These are phyloP conservation scores for Coemansia sp. DNA, from an alignment of 192 early-diverging fungal genomes.

Conservation along the genomic window DNA sequence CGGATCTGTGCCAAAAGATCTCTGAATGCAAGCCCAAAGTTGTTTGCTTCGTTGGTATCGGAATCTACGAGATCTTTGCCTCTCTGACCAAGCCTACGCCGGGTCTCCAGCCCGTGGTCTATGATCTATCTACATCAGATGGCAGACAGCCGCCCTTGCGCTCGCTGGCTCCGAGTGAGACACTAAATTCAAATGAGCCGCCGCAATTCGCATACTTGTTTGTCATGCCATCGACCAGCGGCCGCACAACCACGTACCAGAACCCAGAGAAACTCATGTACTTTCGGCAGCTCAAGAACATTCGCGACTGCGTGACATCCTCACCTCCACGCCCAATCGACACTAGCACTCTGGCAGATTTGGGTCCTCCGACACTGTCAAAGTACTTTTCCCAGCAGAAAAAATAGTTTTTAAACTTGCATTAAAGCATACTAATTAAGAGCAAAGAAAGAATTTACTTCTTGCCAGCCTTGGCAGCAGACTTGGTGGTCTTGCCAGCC, in stretches of 20 bases:
- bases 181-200: slow-evolving; percentile 1
- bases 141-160: neutral
- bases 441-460: slow-evolving; percentile 61
- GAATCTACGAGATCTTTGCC: slow-evolving; percentile 67
- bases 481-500: slow-evolving; percentile 74
- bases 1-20: slow-evolving; percentile 65
- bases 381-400: slow-evolving; percentile 26
- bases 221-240: slow-evolving; percentile 75
- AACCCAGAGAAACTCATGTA: slow-evolving; percentile 65
- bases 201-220: slow-evolving; percentile 48
- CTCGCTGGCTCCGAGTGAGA: slow-evolving; percentile 5
- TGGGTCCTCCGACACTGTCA: slow-evolving; percentile 22
- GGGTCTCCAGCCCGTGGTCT: slow-evolving; percentile 54
- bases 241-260: slow-evolving; percentile 64
- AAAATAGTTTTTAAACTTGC: neutral
- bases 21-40: slow-evolving; percentile 59
- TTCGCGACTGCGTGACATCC: slow-evolving; percentile 36
- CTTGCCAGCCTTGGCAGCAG: slow-evolving; percentile 75
- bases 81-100: slow-evolving; percentile 14
- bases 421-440: neutral
- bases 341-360: slow-evolving; percentile 7
- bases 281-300: slow-evolving; percentile 49
- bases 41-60: slow-evolving; percentile 71
- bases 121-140: slow-evolving; percentile 9
- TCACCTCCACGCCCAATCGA: slow-evolving; percentile 14